Conservation (phyloP, 2,329 filamentous ascomycete species). For the Diaporthe velutina region DNA sequence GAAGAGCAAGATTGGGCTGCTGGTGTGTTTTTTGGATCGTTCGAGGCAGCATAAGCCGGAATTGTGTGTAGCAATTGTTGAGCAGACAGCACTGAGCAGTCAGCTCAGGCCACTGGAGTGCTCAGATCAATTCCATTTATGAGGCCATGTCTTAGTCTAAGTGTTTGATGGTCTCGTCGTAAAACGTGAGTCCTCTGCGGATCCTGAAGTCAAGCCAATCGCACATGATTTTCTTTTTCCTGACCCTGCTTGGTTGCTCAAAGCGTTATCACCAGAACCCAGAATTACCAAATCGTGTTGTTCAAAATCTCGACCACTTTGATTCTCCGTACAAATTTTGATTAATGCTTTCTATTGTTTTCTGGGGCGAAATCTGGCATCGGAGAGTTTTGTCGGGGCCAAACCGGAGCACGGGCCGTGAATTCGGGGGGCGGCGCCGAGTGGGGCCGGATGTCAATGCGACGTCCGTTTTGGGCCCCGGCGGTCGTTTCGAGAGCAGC, state of each 20-base stretch:
- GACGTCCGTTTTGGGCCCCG: not conserved
- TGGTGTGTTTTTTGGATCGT: too few species aligned
- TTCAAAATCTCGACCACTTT: not conserved
- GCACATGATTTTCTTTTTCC: too few species aligned
- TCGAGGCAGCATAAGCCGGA: not conserved
- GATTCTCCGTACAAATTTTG: not conserved
- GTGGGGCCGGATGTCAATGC: conserved; percentile 27
- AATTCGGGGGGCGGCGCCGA: not conserved
- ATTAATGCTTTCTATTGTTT: not conserved
- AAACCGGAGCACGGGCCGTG: not conserved
- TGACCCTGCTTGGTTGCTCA: too few species aligned
- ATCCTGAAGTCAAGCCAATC: too few species aligned
- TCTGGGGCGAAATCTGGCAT: not conserved
- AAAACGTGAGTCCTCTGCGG: too few species aligned
- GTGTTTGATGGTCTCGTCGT: too few species aligned
- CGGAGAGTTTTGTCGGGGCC: not conserved
- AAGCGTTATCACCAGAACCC: too few species aligned
- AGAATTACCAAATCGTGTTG: not conserved
- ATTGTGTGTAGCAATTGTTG: not conserved
- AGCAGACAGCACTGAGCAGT: not conserved
- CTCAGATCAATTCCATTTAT: too few species aligned
- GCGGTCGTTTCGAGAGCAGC: conserved; percentile 16
- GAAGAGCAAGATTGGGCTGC: not conserved
- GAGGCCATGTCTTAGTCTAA: too few species aligned
- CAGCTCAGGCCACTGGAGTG: too few species aligned